Conservation (phyloP, 1,284 basidiomycete species). For the Malassezia sympodialis region DNA sequence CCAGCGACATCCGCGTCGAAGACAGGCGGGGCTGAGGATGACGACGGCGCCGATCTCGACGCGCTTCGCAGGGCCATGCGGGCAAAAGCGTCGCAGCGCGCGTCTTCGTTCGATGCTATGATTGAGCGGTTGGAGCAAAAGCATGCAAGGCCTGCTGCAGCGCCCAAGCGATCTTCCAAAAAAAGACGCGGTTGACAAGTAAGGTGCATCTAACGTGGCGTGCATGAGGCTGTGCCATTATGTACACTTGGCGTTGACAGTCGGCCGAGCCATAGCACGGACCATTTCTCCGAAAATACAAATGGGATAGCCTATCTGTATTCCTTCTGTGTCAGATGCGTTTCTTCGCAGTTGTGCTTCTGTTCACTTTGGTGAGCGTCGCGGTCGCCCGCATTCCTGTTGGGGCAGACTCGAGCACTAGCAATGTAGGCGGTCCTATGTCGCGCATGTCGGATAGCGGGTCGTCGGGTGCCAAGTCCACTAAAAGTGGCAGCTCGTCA, state of each 20-base stretch:
- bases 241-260: no score
- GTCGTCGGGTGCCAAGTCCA: background rate
- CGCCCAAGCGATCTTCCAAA: background rate
- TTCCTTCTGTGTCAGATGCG: slow-evolving; percentile 1
- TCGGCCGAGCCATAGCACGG: background rate
- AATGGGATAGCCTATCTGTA: background rate
- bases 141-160: slow-evolving; percentile 9
- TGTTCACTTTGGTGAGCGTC: slow-evolving; percentile 1
- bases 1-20: background rate
- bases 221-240: background rate
- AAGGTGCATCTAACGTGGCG: background rate
- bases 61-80: slow-evolving; percentile 29
- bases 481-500: background rate
- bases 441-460: background rate
- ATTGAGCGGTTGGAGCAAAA: slow-evolving; percentile 32
- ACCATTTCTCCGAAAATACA: background rate
- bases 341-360: background rate
- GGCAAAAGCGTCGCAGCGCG: slow-evolving; percentile 25
- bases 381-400: slow-evolving; percentile 13
- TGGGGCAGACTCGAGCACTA: background rate
- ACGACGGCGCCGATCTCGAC: slow-evolving; percentile 24
- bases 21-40: background rate
- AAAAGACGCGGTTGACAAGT: slow-evolving; percentile 10
- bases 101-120: slow-evolving; percentile 32
- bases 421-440: background rate